Evolutionary conservation across 139 green algal species (phyloP).

Genomic region (Limnomonas spitsbergensis): DNA sequence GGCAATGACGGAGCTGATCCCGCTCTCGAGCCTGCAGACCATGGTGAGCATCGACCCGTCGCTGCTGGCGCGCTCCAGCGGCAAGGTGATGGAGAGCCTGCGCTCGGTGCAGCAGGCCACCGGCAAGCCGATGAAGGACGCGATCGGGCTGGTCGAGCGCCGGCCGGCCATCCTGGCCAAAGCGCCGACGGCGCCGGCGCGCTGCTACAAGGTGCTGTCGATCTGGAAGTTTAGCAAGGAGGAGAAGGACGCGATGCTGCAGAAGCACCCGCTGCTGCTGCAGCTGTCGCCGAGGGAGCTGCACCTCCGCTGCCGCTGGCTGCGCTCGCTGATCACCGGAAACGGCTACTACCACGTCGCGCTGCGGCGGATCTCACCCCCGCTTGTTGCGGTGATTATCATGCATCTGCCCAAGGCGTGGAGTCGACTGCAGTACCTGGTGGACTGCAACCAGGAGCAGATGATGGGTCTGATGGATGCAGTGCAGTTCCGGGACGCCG

Average conservation of each 20-base stretch:
- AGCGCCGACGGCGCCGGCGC: background rate
- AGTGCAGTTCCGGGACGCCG: slow-evolving; percentile 16
- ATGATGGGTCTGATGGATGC: slow-evolving; percentile 23
- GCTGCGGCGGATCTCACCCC: slow-evolving; percentile 28
- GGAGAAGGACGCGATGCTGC: slow-evolving; percentile 33
- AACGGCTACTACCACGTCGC: slow-evolving; percentile 38
- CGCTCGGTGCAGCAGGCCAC: slow-evolving; percentile 16
- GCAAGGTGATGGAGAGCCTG: slow-evolving; percentile 2
- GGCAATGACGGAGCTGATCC: background rate
- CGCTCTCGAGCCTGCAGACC: background rate
- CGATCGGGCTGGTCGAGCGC: slow-evolving; percentile 9
- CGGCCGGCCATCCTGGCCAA: slow-evolving; percentile 35
- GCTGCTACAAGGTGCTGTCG: slow-evolving; percentile 37
- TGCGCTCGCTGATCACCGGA: slow-evolving; percentile 41
- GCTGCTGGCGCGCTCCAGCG: slow-evolving; percentile 18
- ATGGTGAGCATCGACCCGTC: slow-evolving; percentile 20
- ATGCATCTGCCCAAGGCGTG: slow-evolving; percentile 38
- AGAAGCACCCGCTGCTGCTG: slow-evolving; percentile 41
- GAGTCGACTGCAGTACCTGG: slow-evolving; percentile 49
- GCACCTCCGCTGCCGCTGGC: slow-evolving; percentile 51
- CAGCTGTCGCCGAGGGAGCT: slow-evolving; percentile 41
- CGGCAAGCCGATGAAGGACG: background rate
- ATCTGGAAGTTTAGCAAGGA: slow-evolving; percentile 39
- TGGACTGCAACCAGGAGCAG: slow-evolving; percentile 33
- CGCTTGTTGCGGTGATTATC: slow-evolving; percentile 34